Percentiles rank a stretch among this genome's conserved stretches.
phyloP scores from a whole-genome alignment of 2,329 filamentous ascomycete genomes.

The Aspergillus sp. region DNA sequence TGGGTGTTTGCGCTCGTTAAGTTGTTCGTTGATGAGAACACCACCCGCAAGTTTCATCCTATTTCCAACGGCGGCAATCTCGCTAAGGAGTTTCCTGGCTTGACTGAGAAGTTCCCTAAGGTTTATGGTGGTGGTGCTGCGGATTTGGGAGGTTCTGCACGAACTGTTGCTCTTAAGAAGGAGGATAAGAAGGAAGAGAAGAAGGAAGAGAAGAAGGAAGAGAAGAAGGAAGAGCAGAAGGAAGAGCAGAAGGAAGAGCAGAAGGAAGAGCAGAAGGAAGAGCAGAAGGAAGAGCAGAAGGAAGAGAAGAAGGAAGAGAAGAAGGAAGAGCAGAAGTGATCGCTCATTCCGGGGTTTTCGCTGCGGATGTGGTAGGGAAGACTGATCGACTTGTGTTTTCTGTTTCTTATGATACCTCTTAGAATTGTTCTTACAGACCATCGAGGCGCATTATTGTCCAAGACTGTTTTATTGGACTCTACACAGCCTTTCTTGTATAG shows the following conservation, averaged over 20 bases:
- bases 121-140: conserved; percentile 75
- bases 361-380: neutral
- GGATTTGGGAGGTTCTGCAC: conserved; percentile 44
- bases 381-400: neutral
- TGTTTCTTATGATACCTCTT: conserved; percentile 10
- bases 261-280: neutral
- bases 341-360: neutral
- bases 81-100: conserved; percentile 56
- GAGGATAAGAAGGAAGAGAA: neutral
- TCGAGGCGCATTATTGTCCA: neutral
- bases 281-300: neutral
- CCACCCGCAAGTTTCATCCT: conserved; percentile 76
- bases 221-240: neutral
- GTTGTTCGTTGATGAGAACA: conserved; percentile 70
- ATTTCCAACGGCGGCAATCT: conserved; percentile 72
- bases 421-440: conserved; percentile 4
- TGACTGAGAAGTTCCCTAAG: conserved; percentile 67
- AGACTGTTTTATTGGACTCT: neutral
- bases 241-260: neutral
- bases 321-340: neutral
- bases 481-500: conserved; percentile 1
- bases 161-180: conserved; percentile 30
- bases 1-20: conserved; percentile 79
- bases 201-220: neutral
- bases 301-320: neutral